Base-by-base conservation (phyloP, 2,329 filamentous ascomycete species). In the Diplodia sapinea region DNA sequence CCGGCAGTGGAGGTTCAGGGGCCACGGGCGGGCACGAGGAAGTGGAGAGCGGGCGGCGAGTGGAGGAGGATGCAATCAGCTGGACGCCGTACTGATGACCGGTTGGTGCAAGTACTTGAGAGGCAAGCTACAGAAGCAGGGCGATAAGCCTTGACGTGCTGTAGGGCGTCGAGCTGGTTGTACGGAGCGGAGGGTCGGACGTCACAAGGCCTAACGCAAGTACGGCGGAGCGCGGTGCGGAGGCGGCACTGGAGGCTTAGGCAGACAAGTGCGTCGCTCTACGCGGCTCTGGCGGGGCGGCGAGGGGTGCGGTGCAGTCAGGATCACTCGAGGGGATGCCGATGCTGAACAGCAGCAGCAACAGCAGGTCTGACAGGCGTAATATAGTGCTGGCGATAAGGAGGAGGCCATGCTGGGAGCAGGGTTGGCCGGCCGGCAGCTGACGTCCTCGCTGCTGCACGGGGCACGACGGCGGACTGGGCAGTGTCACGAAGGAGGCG, bases 241-340 rank as follows among this genome's bases (percentile, higher is more conserved):
- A 43, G 57, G 31, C 26, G 57, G 12, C 15, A 43, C 11, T 36
- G 40, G 40, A 62, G 57, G 43, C 57, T 62, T 50, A 50, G 57
- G 57, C 40, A 62, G 57, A 50, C 40, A 13, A 40, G 57, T 62
- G 40, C 57, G 57, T 62, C 57, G 57, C 57, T 62, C 38, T 61
- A 61, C 36, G 57, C 57, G 57, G 57, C 57, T 61, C 26, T 62
- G 57, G 23, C 26, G 33, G 33, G 57, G 57, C 23, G 26, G 23
- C 13, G 12, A 29, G 11, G 36, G 11, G 29, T 4, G 43, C 49
- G 54, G 26, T 38, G 26, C 20, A 38, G 54, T 40, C 54, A 56
- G 54, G 33, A 23, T 56, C 33, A 36, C 33, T 56, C 43, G 43
- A 23, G 59, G 23, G 40, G 26, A 50, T 62, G 57, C 40, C 47